A percentile compares a stretch with the other conserved stretches of the same genome.
Conservation (phyloP, 805 yeast species). For the Suhomyces kilbournensis region DNA sequence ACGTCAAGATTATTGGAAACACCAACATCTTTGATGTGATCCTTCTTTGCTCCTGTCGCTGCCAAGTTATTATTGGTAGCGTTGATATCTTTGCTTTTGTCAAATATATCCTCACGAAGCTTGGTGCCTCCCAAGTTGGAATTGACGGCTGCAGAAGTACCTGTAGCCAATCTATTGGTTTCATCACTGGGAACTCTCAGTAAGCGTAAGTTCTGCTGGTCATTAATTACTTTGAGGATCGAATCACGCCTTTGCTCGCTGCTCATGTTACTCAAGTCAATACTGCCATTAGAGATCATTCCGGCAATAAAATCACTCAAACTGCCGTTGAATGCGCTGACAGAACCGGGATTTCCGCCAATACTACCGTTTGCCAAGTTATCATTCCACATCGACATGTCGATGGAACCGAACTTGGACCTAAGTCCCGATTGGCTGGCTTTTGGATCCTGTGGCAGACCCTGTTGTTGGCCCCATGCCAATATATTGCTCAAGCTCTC, state of each 20-base stretch:
- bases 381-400: constrained; percentile 18
- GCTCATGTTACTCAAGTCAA: constrained; percentile 38
- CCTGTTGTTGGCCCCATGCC: constrained; percentile 23
- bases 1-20: constrained; percentile 7
- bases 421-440: constrained; percentile 12
- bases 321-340: constrained; percentile 30
- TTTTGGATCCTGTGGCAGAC: constrained; percentile 11
- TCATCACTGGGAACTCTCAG: constrained; percentile 10
- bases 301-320: constrained; percentile 34
- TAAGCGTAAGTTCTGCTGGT: constrained; percentile 21
- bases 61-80: constrained; percentile 6
- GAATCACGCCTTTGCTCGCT: constrained; percentile 40
- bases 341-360: constrained; percentile 24
- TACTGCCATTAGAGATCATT: constrained; percentile 31
- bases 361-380: constrained; percentile 12
- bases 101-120: constrained; percentile 40
- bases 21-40: constrained; percentile 1
- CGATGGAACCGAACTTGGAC: constrained; percentile 28
- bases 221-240: constrained; percentile 34
- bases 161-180: constrained; percentile 1
- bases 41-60: constrained; percentile 17
- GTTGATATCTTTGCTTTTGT: constrained; percentile 12
- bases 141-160: background rate
- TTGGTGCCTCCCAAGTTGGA: constrained; percentile 11
- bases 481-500: constrained; percentile 32